Evolutionary conservation across 106 monocot species (phyloP).

Genomic region (Apostasia ramifera): DNA sequence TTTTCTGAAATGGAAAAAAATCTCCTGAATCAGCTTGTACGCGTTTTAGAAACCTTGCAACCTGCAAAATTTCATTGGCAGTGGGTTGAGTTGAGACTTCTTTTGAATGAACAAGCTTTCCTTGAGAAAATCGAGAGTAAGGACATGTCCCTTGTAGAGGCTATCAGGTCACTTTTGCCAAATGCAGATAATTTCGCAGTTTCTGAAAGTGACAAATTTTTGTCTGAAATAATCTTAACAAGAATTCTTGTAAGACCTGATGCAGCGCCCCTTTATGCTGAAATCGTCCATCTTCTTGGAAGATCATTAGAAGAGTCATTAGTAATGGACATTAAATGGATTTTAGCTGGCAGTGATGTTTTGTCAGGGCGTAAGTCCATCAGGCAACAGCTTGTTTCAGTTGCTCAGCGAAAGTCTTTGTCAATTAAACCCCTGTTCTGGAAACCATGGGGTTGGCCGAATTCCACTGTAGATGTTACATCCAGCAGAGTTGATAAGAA

Average conservation of each 20-base stretch:
- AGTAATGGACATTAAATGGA: constrained; percentile 77
- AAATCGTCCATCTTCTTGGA: constrained; percentile 85
- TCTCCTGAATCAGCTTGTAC: constrained; percentile 68
- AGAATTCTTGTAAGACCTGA: constrained; percentile 91
- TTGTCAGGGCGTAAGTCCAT: constrained; percentile 88
- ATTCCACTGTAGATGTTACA: constrained; percentile 5
- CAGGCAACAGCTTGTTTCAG: constrained; percentile 69
- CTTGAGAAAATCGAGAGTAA: constrained; percentile 70
- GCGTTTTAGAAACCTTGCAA: constrained; percentile 83
- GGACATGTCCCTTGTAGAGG: constrained; percentile 75
- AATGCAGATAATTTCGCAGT: constrained; percentile 59
- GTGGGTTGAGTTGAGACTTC: constrained; percentile 91
- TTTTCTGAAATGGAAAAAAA: constrained; percentile 57
- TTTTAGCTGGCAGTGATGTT: constrained; percentile 83
- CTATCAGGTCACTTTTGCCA: constrained; percentile 70
- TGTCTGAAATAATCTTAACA: constrained; percentile 80
- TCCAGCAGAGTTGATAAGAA: constrained; percentile 40
- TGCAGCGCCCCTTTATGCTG: constrained; percentile 93
- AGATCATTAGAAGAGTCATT: constrained; percentile 82
- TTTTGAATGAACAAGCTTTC: constrained; percentile 90
- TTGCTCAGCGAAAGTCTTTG: constrained; percentile 61
- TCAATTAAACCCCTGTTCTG: constrained; percentile 67
- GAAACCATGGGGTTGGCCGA: constrained; percentile 95
- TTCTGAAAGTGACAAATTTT: constrained; percentile 84
- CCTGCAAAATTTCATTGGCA: constrained; percentile 99